Evolutionary conservation across 176 grass and related monocot species (phyloP).

Genomic region (Bromus sterilis): DNA sequence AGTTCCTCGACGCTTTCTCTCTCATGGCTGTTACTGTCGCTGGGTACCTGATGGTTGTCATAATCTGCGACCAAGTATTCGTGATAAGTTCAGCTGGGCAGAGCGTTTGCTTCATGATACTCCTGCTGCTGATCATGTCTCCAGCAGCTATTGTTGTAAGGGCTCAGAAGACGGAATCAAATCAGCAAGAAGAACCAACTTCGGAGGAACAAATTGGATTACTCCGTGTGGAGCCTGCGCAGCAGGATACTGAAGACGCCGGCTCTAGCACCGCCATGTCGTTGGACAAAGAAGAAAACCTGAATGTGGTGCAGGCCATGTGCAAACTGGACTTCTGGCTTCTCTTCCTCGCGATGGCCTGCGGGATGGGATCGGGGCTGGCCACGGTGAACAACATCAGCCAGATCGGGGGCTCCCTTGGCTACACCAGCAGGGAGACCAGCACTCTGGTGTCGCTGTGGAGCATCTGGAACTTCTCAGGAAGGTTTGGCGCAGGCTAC

Average conservation of each 20-base stretch:
- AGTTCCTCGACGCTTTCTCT: constrained; percentile 72
- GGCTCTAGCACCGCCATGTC: neutral
- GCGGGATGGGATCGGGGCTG: constrained; percentile 68
- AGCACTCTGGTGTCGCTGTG: constrained; percentile 59
- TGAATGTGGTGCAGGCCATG: constrained; percentile 52
- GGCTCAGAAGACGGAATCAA: constrained; percentile 36
- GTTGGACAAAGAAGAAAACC: constrained; percentile 28
- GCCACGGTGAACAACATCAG: constrained; percentile 84
- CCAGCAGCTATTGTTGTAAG: constrained; percentile 35
- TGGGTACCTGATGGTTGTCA: constrained; percentile 73
- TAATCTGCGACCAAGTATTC: constrained; percentile 66
- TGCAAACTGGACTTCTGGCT: constrained; percentile 57
- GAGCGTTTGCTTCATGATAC: constrained; percentile 33
- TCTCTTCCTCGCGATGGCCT: constrained; percentile 57
- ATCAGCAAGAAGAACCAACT: constrained; percentile 4
- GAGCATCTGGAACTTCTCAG: constrained; percentile 79
- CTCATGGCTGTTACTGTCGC: constrained; percentile 64
- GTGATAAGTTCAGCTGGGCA: constrained; percentile 35
- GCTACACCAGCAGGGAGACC: constrained; percentile 50
- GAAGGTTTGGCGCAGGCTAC: constrained; percentile 53
- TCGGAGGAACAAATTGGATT: constrained; percentile 18
- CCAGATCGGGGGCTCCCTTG: constrained; percentile 62
- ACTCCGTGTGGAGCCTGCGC: neutral
- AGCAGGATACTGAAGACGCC: neutral
- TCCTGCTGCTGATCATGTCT: constrained; percentile 58